These are phyloP conservation scores for Hamamelis virginiana DNA, from an alignment of 164 flowering plant species.

Conservation along the genomic window DNA sequence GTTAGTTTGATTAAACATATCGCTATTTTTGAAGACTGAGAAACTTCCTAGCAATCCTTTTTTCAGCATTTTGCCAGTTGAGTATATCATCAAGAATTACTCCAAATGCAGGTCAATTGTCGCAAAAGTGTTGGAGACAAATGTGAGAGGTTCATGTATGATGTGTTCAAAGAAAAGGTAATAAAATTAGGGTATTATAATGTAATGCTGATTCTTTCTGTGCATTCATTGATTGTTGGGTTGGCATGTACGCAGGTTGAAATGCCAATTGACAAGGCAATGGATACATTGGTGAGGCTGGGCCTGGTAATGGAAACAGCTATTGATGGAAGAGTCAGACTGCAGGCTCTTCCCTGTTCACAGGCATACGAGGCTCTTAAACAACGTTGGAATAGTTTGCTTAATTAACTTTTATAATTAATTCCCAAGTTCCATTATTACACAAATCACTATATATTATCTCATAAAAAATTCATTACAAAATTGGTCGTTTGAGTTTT, in stretches of 20 bases:
- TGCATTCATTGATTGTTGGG: not conserved
- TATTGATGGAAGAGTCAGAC: slow-evolving; percentile 34
- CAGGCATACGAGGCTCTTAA: slow-evolving; percentile 56
- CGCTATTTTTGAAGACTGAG: not conserved
- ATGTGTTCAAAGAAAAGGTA: slow-evolving; percentile 69
- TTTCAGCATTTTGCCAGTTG: not conserved
- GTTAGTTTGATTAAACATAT: not conserved
- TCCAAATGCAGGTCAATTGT: slow-evolving; percentile 36
- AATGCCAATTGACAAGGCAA: slow-evolving; percentile 80
- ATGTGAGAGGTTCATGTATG: slow-evolving; percentile 79
- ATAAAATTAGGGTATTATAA: not conserved
- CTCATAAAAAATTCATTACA: too few relatives aligned
- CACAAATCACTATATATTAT: too few relatives aligned
- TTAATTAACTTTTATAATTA: slow-evolving; percentile 17
- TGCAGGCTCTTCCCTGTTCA: slow-evolving; percentile 59
- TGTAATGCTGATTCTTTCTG: not conserved
- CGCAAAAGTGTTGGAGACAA: slow-evolving; percentile 42
- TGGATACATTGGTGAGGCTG: slow-evolving; percentile 61
- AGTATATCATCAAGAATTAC: not conserved
- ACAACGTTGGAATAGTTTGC: slow-evolving; percentile 68
- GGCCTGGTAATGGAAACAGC: slow-evolving; percentile 58
- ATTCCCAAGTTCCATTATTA: slow-evolving; percentile 6
- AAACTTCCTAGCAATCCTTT: not conserved
- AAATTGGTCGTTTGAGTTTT: too few relatives aligned
- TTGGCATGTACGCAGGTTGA: slow-evolving; percentile 54